Conservation (phyloP, 495 filamentous ascomycete genomes). For the Tuber magnatum region DNA sequence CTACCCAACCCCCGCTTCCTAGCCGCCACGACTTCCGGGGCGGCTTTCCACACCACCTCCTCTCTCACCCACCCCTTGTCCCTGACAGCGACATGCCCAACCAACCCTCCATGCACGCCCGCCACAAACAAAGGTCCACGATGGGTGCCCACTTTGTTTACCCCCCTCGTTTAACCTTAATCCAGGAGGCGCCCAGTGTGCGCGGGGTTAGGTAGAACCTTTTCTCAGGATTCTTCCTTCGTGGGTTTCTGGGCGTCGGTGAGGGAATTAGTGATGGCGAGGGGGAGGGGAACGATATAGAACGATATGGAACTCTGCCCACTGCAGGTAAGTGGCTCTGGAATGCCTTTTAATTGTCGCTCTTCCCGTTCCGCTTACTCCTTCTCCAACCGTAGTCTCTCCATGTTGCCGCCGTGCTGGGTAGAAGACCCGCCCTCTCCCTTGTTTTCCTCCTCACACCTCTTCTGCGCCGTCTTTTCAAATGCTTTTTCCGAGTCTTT, state of each 20-base stretch:
- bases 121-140: constrained; percentile 70
- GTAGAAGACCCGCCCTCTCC: constrained; percentile 14
- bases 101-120: constrained; percentile 65
- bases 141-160: constrained; percentile 80
- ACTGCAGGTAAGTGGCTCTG: too few species aligned
- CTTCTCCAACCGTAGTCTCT: background rate
- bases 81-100: constrained; percentile 63
- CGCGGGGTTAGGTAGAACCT: constrained; percentile 73
- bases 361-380: background rate
- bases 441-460: constrained; percentile 47
- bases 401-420: background rate
- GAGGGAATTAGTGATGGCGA: constrained; percentile 2
- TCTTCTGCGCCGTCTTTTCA: constrained; percentile 50
- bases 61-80: constrained; percentile 68
- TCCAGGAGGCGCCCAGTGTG: background rate
- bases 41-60: background rate
- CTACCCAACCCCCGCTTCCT: background rate
- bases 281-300: background rate
- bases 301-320: too few species aligned
- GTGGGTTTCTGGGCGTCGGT: constrained; percentile 11
- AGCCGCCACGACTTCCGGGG: background rate
- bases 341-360: background rate
- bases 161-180: constrained; percentile 56
- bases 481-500: constrained; percentile 53
- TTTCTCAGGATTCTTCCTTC: constrained; percentile 49